Base-by-base conservation (phyloP, 805 yeast genomes). In the Candida boidinii region DNA sequence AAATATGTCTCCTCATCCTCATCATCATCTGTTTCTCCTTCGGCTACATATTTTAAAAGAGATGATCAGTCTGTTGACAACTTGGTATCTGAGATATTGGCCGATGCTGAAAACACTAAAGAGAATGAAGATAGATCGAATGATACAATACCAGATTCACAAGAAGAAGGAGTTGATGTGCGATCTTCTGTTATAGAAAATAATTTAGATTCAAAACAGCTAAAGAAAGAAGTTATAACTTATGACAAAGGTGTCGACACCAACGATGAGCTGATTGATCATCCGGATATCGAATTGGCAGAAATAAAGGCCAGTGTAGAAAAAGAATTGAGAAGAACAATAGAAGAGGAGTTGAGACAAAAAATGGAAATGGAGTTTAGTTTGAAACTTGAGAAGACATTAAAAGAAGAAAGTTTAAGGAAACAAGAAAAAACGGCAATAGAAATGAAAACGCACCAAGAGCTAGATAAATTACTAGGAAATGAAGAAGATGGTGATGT, bases 181-280 rank as follows among this genome's bases (percentile, higher is more conserved):
- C 26, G 17, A 15, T 24, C 26, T 24, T 11, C 6, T 24, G 26
- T 7, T n/a, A n/a, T n/a, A n/a, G n/a, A n/a, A n/a, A n/a, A n/a
- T n/a, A n/a, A n/a, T n/a, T n/a, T n/a, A n/a, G n/a, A n/a, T n/a
- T n/a, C n/a, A n/a, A n/a, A n/a, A n/a, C n/a, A n/a, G n/a, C n/a
- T n/a, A n/a, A n/a, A n/a, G 17, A 12, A 13, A 16, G 7, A 17
- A 26, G 23, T 29, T 20, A 23, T 36, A 8, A 29, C 33, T 13
- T 42, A 43, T 28, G 48, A 43, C 25, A 46, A 48, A 24, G 39
- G 44, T 2, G 40, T 49, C 6, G 48, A 47, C 21, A 41, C 48
- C 1, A 5, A 41, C 31, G 24, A 17, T 21, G 42, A 39, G 12
- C 31, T 29, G 13, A 15, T 26, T 8, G 25, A 28, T 13, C 44